Evolutionary conservation across 2,329 filamentous ascomycete species (phyloP), one percentile per base, ranked within the genome.

Genomic region (Apiospora arundinis): DNA sequence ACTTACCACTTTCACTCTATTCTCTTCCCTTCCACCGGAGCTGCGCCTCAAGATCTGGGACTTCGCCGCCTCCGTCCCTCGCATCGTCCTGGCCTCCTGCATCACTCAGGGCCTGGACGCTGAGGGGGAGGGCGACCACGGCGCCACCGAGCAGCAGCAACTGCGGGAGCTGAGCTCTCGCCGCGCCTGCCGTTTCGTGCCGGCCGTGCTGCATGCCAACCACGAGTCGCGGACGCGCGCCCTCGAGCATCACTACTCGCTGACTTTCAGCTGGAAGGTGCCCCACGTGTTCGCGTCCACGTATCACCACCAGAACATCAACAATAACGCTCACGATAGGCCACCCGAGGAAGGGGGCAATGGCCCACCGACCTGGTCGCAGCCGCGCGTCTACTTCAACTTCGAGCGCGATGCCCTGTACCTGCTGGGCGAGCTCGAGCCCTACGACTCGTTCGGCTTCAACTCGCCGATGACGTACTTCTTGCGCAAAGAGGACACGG

Each of bases 381-480:
- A 80, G 12, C 78, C 84, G 2, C 78, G 78, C 40, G 81, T 83
- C 18, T 87, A 82, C 81, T 87, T 88, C 83, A 84, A 85, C 78
- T 87, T 85, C 76, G 76, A 71, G 32, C 78, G 78, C 40, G 86
- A 88, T 79, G 80, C 82, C n/a, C 78, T 88, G 37, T 83, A 85
- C 72, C 81, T 88, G 52, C 77, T 82, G 1, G 86, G 86, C 69
- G 84, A 86, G 76, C 80, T 87, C 14, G 85, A 87, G 79, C 83
- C 84, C 16, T 83, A 81, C 76, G 83, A 86, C 74, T 78, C 76
- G 56, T 82, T 83, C 78, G 85, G 84, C 37, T 83, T 85, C 80
- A 84, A 82, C 79, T 80, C 80, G 69, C 85, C 86, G 37, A 84
- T 86, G 83, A 81, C 83, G 66, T 86, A 87, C 75, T 87, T 87